Evolutionary conservation across 2,329 filamentous ascomycete genomes (phyloP), one percentile per base, ranked within the genome.

Genomic region (Aspergillus latus): DNA sequence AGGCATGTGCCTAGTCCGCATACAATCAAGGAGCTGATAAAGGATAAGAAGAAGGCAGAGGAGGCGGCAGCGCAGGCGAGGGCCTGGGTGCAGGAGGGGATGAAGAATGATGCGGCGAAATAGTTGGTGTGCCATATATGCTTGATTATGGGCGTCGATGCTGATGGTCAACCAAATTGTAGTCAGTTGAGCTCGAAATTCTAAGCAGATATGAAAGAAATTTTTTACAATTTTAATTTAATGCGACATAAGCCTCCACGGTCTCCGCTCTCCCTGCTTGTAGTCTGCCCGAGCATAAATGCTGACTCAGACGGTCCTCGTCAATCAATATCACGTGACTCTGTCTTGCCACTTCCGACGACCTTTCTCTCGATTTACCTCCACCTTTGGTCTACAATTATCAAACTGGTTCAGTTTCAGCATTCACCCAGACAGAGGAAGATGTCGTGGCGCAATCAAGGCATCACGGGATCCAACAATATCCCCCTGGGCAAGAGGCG

Each of bases 401-500:
- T 47, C 37, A 47, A 21, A 54, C 55, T 21, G 52, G 44, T 42
- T 49, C 42, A 56, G 52, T 54, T 57, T 57, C 49, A 42, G 28
- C 45, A 43, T 49, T 50, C 57, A 46, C 30, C 43, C 30, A 42
- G 47, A 39, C 32, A n/a, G 28, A 46, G 52, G 51, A 43, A 49
- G 29, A 87, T 87, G 85, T 77, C 84, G 73, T 87, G 84, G 84
- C 81, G 85, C 62, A 83, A 81, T 64, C 81, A 85, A 69, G 94
- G 94, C 66, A 96, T 96, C 73, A 99, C 94, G 16, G 94, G 94
- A 51, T 97, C 95, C 44, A 99, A 99, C 78, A 97, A 97, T 71
- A 96, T 99, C 68, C 94, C 94, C 59, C 80, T 99, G 60, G 94
- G 94, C 51, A 95, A 86, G 66, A 84, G 86, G 64, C 89, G 92